phyloP scores from a whole-genome alignment of 257 asterid species.

The Haberlea rhodopensis region DNA sequence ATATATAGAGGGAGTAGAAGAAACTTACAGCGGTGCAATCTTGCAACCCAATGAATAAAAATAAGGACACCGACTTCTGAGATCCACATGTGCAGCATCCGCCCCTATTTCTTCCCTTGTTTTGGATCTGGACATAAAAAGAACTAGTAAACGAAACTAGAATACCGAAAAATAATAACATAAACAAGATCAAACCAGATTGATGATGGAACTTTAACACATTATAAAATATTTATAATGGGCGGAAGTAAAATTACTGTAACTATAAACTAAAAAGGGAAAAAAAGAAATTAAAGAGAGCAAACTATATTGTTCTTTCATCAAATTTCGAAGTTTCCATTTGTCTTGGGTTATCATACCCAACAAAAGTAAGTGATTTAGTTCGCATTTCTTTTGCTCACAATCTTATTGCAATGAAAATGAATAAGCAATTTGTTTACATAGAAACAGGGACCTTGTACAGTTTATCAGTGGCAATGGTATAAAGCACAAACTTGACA shows the following conservation, averaged over 20 bases:
- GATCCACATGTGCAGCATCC: conserved; percentile 97
- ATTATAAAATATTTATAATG: not conserved
- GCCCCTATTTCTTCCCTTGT: conserved; percentile 95
- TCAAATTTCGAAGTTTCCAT: no score
- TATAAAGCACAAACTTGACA: conserved; percentile 13
- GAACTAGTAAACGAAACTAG: not conserved
- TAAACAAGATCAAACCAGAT: not conserved
- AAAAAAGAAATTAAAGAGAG: not conserved
- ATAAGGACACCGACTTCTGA: conserved; percentile 67
- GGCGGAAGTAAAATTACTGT: not conserved
- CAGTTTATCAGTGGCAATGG: not conserved
- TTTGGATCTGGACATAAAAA: conserved; percentile 46
- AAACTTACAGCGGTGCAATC: conserved; percentile 78
- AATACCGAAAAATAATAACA: conserved; percentile 9
- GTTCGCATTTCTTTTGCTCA: not conserved
- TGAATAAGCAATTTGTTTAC: not conserved
- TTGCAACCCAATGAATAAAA: conserved; percentile 83
- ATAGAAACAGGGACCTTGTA: not conserved
- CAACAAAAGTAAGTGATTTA: no score
- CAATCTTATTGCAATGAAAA: not conserved
- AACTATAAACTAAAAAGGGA: not conserved
- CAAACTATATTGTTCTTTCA: not conserved
- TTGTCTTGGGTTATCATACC: conserved; percentile 9
- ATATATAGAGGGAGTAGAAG: conserved; percentile 16
- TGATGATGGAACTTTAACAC: conserved; percentile 2